Percentiles rank a stretch among this genome's conserved stretches.
Evolutionary conservation across 805 yeast species (phyloP).

Genomic region (Metschnikowia reukaufii): DNA sequence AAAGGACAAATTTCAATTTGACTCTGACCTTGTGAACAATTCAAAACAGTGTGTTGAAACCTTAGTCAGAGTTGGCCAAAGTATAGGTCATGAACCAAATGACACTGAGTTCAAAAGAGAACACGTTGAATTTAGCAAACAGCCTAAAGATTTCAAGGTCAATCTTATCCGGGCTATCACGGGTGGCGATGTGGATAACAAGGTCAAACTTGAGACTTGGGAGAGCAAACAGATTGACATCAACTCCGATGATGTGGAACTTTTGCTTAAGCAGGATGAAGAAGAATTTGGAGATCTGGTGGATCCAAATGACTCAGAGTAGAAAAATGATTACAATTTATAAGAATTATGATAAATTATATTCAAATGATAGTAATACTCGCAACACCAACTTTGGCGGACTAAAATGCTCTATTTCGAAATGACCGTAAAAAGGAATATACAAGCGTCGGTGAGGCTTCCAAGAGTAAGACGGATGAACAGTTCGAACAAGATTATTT

Average conservation of each 20-base stretch:
- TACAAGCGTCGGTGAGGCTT: neutral
- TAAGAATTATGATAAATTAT: neutral
- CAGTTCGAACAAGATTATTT: neutral
- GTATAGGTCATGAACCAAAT: slow-evolving; percentile 72
- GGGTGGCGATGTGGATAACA: slow-evolving; percentile 47
- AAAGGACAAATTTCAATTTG: slow-evolving; percentile 52
- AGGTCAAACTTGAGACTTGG: slow-evolving; percentile 38
- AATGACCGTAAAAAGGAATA: neutral
- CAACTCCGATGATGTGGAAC: slow-evolving; percentile 24
- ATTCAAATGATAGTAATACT: neutral
- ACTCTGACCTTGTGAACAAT: slow-evolving; percentile 69
- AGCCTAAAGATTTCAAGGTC: slow-evolving; percentile 46
- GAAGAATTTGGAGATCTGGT: slow-evolving; percentile 13
- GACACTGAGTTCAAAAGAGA: slow-evolving; percentile 50
- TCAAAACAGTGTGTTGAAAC: slow-evolving; percentile 76
- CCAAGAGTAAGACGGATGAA: neutral
- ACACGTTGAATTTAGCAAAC: slow-evolving; percentile 45
- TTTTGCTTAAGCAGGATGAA: slow-evolving; percentile 17
- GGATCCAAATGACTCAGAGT: neutral
- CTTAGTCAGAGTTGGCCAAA: slow-evolving; percentile 84
- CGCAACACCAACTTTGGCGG: neutral
- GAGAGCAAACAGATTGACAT: slow-evolving; percentile 33
- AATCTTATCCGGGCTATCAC: slow-evolving; percentile 58
- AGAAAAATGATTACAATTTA: neutral
- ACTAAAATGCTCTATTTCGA: neutral